Percentiles rank a stretch among this genome's conserved stretches.
phyloP scores from a whole-genome alignment of 2,329 filamentous ascomycete species.

The Fusarium miscanthi region DNA sequence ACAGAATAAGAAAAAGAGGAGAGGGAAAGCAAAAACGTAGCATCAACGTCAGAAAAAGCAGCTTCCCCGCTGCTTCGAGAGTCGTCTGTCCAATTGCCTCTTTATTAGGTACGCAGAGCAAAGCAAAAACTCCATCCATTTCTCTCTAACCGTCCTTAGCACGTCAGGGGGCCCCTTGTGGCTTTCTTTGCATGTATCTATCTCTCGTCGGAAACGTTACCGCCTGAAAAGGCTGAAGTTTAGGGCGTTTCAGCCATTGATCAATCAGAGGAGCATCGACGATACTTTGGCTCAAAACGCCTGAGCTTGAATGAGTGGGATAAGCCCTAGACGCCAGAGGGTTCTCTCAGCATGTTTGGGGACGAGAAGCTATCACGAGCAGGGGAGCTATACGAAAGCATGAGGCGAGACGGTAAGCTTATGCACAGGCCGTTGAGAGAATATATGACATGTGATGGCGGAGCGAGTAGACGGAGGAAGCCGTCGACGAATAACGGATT shows the following conservation, averaged over 20 bases:
- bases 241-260: background rate
- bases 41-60: conserved; percentile 25
- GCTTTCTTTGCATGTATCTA: background rate
- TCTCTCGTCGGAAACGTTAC: conserved; percentile 4
- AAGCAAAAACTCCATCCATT: conserved; percentile 13
- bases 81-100: conserved; percentile 34
- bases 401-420: background rate
- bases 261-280: background rate
- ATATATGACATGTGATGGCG: conserved; percentile 25
- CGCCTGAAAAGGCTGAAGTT: background rate
- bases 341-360: conserved; percentile 15
- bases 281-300: background rate
- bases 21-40: conserved; percentile 10
- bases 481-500: background rate
- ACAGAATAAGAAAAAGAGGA: background rate
- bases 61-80: conserved; percentile 29
- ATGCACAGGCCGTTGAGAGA: background rate
- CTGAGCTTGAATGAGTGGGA: background rate
- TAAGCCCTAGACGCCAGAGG: background rate
- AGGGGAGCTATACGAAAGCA: background rate
- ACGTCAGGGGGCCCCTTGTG: conserved; percentile 18
- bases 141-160: conserved; percentile 2
- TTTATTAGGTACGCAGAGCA: conserved; percentile 15
- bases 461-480: background rate
- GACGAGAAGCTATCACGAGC: conserved; percentile 24